A percentile compares a stretch with the other conserved stretches of the same genome.
Conservation (phyloP, 2,329 filamentous ascomycete genomes). For the Chaetomium sp. region DNA sequence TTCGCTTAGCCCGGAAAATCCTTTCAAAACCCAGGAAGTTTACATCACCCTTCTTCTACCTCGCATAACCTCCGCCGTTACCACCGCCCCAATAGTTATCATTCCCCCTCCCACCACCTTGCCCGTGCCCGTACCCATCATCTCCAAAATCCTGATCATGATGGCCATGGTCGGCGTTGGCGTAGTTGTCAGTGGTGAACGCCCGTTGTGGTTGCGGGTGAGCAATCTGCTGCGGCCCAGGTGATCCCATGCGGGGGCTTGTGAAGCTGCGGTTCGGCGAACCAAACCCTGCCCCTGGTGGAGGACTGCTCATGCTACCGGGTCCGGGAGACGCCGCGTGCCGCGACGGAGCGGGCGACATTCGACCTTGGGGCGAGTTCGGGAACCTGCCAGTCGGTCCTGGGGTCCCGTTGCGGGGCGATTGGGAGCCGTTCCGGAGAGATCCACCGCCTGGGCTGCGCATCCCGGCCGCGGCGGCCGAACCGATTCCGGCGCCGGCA, state of each 20-base stretch:
- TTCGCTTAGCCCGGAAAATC: neutral
- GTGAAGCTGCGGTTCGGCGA: constrained; percentile 26
- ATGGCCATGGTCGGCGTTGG: neutral
- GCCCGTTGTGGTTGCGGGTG: constrained; percentile 23
- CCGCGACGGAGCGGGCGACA: constrained; percentile 15
- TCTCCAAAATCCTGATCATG: neutral
- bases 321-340: neutral
- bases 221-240: constrained; percentile 23
- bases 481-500: constrained; percentile 19
- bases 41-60: neutral
- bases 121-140: neutral
- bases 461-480: constrained; percentile 16
- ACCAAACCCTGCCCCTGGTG: constrained; percentile 13
- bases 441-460: constrained; percentile 25
- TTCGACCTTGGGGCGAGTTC: constrained; percentile 4
- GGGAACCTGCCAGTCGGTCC: constrained; percentile 5
- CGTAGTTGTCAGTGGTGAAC: constrained; percentile 20
- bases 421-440: constrained; percentile 22
- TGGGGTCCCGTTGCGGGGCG: constrained; percentile 21
- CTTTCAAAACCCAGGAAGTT: too few relatives aligned
- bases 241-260: constrained; percentile 25
- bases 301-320: constrained; percentile 10
- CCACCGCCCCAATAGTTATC: constrained; percentile 7
- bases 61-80: neutral
- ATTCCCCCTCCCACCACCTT: neutral